Conservation (phyloP, 441 rosid genomes). For the Kokia cookei region DNA sequence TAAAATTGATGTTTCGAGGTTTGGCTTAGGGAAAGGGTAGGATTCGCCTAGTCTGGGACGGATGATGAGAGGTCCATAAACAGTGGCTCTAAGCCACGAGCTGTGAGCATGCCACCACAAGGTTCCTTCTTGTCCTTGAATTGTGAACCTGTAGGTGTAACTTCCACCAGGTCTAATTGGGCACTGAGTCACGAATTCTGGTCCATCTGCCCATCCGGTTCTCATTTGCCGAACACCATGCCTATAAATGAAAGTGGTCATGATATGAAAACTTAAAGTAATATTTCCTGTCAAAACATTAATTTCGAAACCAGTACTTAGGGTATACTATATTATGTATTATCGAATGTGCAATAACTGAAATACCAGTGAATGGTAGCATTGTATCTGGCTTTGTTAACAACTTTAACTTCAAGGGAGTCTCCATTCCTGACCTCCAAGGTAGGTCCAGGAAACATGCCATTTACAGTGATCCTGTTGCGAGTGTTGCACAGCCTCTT, state of each 20-base stretch:
- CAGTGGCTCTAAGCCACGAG: conserved; percentile 90
- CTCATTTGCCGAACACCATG: conserved; percentile 76
- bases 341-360: not conserved
- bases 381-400: conserved; percentile 63
- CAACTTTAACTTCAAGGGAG: conserved; percentile 58
- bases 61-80: conserved; percentile 79
- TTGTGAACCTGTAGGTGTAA: conserved; percentile 75
- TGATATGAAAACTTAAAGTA: too few species aligned
- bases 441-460: conserved; percentile 89
- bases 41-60: conserved; percentile 57
- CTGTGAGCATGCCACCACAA: conserved; percentile 98
- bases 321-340: not conserved
- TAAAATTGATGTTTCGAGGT: conserved; percentile 46
- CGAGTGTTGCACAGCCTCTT: conserved; percentile 95
- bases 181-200: conserved; percentile 82
- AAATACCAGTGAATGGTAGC: conserved; percentile 83
- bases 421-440: conserved; percentile 72
- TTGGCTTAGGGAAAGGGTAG: conserved; percentile 75
- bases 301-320: too few species aligned
- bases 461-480: conserved; percentile 74
- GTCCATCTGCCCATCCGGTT: conserved; percentile 97
- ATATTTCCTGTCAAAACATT: too few species aligned
- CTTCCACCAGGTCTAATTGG: conserved; percentile 79
- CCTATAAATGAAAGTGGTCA: conserved; percentile 28
- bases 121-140: conserved; percentile 82